Evolutionary conservation across 139 green algal species (phyloP).

Genomic region (Gonium pectorale): DNA sequence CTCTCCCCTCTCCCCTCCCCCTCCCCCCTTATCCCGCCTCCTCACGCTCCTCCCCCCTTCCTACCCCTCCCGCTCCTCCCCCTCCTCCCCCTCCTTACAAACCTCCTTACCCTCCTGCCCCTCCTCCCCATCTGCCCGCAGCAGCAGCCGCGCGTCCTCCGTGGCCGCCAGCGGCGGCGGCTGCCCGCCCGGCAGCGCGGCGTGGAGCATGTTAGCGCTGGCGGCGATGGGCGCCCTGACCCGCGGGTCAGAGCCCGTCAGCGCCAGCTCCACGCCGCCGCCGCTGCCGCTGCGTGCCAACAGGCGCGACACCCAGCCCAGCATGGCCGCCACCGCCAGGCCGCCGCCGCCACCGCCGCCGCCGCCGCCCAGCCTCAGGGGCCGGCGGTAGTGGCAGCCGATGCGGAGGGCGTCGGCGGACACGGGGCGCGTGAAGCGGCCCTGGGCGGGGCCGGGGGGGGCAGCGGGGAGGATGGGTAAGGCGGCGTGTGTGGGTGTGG

Average conservation of each 20-base stretch:
- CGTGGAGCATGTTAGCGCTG: conserved; percentile 2
- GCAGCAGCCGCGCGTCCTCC: conserved; percentile 19
- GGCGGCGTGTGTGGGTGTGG: no score
- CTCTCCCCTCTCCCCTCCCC: neutral
- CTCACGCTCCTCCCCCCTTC: neutral
- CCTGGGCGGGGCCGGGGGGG: neutral
- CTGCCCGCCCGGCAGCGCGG: conserved; percentile 5
- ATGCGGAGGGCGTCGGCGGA: neutral
- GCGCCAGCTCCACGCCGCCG: conserved; percentile 16
- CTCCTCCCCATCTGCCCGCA: neutral
- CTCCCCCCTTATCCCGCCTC: neutral
- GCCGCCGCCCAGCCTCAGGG: neutral
- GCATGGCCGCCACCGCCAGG: neutral
- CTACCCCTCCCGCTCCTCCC: neutral
- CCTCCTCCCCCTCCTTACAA: no score
- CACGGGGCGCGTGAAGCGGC: conserved; percentile 31
- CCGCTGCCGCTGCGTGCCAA: conserved; percentile 6
- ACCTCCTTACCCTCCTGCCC: neutral
- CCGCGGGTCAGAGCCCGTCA: conserved; percentile 25
- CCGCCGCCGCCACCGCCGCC: no score
- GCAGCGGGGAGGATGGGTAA: no score
- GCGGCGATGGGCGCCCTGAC: conserved; percentile 9
- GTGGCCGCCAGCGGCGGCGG: conserved; percentile 5
- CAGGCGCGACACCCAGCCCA: conserved; percentile 18
- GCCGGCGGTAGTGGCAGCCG: conserved; percentile 24